Evolutionary conservation across 495 filamentous ascomycete species (phyloP).

Genomic region (Daldinia childiae): DNA sequence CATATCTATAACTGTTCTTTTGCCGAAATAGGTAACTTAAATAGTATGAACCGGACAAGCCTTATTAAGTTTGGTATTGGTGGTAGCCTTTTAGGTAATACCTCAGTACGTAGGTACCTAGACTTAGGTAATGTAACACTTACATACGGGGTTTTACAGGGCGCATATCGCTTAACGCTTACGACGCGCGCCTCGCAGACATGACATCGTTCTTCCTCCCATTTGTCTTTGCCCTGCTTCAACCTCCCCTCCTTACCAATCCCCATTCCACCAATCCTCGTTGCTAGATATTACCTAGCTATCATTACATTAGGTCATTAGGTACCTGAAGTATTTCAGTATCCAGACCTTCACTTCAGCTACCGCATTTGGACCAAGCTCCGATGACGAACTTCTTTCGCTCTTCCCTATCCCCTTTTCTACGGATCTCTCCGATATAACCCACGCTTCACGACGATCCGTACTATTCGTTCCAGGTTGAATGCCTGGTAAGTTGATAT

Average conservation of each 20-base stretch:
- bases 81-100: neutral
- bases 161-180: conserved; percentile 38
- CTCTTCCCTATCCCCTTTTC: neutral
- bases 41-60: neutral
- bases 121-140: conserved; percentile 29
- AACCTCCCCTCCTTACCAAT: conserved; percentile 7
- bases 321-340: neutral
- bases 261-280: conserved; percentile 6
- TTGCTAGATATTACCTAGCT: neutral
- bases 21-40: conserved; percentile 6
- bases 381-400: conserved; percentile 5
- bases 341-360: neutral
- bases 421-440: neutral
- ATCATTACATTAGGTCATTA: neutral
- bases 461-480: conserved; percentile 9
- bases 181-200: conserved; percentile 13
- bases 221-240: conserved; percentile 8
- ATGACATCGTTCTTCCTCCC: conserved; percentile 24
- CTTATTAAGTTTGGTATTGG: neutral
- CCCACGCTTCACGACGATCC: neutral
- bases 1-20: neutral
- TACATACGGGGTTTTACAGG: conserved; percentile 22
- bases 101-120: conserved; percentile 13
- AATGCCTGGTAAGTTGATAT: neutral
- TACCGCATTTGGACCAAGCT: conserved; percentile 17